These are phyloP conservation scores for Euphorbia schlechtendalii DNA, from an alignment of 441 rosid species.

Conservation along the genomic window DNA sequence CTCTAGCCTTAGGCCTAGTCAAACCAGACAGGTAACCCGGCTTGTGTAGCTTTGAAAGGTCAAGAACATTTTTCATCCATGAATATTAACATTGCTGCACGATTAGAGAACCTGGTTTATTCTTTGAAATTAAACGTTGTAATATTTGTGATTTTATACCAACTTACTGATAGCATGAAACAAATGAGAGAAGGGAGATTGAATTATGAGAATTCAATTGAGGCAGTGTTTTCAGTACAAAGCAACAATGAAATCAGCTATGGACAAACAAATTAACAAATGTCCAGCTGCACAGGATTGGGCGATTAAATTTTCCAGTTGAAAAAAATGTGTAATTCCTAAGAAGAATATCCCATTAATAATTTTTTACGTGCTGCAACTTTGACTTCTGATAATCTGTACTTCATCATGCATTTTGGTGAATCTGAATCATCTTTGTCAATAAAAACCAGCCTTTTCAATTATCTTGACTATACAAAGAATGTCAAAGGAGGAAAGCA, in stretches of 20 bases:
- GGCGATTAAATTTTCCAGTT: slow-evolving; percentile 15
- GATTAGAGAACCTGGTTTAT: no score
- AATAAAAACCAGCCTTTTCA: slow-evolving; percentile 15
- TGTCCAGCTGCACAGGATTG: slow-evolving; percentile 37
- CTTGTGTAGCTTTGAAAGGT: no score
- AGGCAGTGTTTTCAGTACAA: slow-evolving; percentile 14
- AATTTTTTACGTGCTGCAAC: slow-evolving; percentile 17
- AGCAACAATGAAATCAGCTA: slow-evolving; percentile 20
- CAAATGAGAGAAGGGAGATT: no score
- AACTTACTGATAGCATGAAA: no score
- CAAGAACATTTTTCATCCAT: no score
- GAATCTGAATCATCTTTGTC: slow-evolving; percentile 11
- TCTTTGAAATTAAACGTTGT: no score
- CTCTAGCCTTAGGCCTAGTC: no score
- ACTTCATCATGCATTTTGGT: slow-evolving; percentile 1
- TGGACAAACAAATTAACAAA: slow-evolving; percentile 29
- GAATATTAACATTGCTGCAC: no score
- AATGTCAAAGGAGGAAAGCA: slow-evolving; percentile 60
- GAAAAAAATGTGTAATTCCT: slow-evolving; percentile 19
- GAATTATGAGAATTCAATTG: background rate
- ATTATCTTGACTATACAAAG: slow-evolving; percentile 13
- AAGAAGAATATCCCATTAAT: slow-evolving; percentile 18
- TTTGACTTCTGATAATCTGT: slow-evolving; percentile 9
- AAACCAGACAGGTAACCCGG: no score
- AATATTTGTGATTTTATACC: no score